Base-by-base conservation (phyloP, 2,329 filamentous ascomycete genomes). In the Pyricularia grisea region DNA sequence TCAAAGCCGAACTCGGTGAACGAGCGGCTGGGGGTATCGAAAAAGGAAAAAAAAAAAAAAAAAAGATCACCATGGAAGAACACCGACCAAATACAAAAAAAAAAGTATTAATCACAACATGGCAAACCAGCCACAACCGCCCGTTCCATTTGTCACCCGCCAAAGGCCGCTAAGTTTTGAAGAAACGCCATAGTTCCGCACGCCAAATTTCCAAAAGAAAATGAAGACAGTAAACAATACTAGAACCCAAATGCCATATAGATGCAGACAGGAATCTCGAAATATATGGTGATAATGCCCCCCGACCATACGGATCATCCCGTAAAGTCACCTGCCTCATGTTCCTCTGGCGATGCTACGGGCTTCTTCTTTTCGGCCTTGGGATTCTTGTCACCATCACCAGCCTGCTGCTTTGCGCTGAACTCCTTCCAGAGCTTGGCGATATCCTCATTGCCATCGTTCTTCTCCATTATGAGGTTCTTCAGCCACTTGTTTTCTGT, bases 401-500 rank as follows among this genome's bases (percentile, higher is more conserved):
- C 25, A 67, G 61, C 67, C 25, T 66, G 55, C 63, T 72, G 70
- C 72, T 72, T 74, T 69, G 74, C 72, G 68, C 75, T 76, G 68
- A 83, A 83, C 72, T 86, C 85, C 72, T 85, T 84, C 73, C 84
- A 80, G 68, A 87, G 77, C 70, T 82, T 80, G 42, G 82, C 77
- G 65, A 87, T 79, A 58, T 79, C 78, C 64, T 87, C 84, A 73
- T 81, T 84, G 72, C 83, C 83, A 72, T 90, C 90, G 73, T 92
- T 92, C 84, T 94, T 94, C 78, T 94, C 92, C 67, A 92, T 91
- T 65, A 94, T 87, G 55, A 93, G 83, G 77, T 91, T 90, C 83
- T 92, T 92, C 72, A 93, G 80, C 91, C 90, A 93, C 76, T 91
- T 90, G 80, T 93, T 93, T 80, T 93, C 90, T 74, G 90, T 91